Evolutionary conservation across 1,284 basidiomycete genomes (phyloP), one percentile per base, ranked within the genome.

Genomic region (Cutaneotrichosporon daszewskae): DNA sequence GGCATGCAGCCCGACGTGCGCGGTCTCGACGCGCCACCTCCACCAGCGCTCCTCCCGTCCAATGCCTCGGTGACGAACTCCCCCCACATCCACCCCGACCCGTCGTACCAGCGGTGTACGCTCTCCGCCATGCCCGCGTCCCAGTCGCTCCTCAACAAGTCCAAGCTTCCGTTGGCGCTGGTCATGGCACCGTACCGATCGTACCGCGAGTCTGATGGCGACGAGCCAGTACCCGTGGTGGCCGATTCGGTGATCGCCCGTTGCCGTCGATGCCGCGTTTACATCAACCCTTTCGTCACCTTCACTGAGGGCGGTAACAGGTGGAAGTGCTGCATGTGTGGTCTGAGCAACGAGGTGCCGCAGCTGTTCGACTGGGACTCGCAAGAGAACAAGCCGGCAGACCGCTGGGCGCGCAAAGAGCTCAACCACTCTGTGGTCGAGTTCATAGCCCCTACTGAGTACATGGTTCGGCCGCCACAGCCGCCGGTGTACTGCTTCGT

Each of bases 281-380:
- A 98, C 74, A 98, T 99, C 74, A 97, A 98, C 69, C 94, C 95
- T 4, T 99, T 89, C 65, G 92, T 97, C 31, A 89, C 91, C 58
- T 99, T 98, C 69, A 91, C 96, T 64, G 95, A 99, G 66, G 91
- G 91, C 51, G 95, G 95, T 26, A 92, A 91, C 71, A 81, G 92
- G 76, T 97, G 95, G 95, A 88, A 95, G 69, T 99, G 95, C 71
- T 96, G 90, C 75, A 92, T 98, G 89, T 99, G 95, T 73, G 89
- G 86, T 61, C 84, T 98, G 79, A 87, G 87, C 47, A 99, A 99
- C 70, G 95, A 99, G 71, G 94, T 98, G 1, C 95, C 95, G 8
- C 92, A 97, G 66, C 77, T 96, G 43, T 98, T 98, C 65, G 95
- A 99, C 71, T 99, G 94, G 92, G 88, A 98, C 71, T 87, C 91